Evolutionary conservation across 345 rosid genomes (phyloP).

Genomic region (Brassica juncea): DNA sequence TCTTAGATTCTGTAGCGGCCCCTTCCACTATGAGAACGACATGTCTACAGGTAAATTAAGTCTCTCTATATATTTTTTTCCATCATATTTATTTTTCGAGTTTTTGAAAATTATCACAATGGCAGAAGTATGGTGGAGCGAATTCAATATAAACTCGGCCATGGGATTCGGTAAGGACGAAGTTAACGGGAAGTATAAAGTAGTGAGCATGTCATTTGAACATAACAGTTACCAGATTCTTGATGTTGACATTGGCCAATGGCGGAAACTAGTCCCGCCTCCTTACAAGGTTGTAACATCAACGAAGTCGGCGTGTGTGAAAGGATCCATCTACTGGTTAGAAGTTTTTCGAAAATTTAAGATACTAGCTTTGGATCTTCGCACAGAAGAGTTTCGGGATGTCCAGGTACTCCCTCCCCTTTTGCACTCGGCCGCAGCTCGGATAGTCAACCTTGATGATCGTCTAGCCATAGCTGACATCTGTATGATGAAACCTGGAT

Average conservation of each 20-base stretch:
- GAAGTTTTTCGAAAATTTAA: no score
- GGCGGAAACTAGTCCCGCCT: slow-evolving; percentile 1
- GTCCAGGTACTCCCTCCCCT: neutral
- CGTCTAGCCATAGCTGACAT: neutral
- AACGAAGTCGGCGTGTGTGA: neutral
- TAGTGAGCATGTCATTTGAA: slow-evolving; percentile 7
- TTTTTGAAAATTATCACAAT: neutral
- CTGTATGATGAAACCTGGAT: neutral
- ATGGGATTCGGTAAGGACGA: slow-evolving; percentile 18
- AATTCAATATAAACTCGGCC: neutral
- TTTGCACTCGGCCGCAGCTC: neutral
- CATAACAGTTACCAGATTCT: neutral
- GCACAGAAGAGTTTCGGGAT: neutral
- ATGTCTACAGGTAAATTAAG: neutral
- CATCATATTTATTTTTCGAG: neutral
- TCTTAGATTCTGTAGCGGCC: neutral
- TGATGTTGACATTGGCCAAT: slow-evolving; percentile 18
- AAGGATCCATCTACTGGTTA: slow-evolving; percentile 19
- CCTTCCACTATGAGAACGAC: neutral
- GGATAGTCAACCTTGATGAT: neutral
- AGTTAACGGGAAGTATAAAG: slow-evolving; percentile 10
- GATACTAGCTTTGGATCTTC: slow-evolving; percentile 15
- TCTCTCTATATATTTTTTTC: neutral
- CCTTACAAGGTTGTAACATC: neutral
- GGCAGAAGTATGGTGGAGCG: neutral